phyloP scores from a whole-genome alignment of 768 basidiomycete genomes.

The Leccinum barrowsii region DNA sequence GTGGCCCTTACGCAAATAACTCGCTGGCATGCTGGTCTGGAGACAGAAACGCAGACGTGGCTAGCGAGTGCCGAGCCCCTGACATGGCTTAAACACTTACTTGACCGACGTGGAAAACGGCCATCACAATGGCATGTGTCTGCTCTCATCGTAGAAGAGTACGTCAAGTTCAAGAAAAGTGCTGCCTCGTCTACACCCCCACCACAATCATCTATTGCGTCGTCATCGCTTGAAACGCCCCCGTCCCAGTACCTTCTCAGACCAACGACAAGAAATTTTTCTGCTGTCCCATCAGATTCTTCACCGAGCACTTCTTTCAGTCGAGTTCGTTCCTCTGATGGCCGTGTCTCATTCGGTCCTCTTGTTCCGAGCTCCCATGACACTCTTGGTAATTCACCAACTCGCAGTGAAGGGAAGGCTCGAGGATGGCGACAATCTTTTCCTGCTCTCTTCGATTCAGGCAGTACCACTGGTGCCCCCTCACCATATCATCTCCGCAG shows the following conservation, averaged over 20 bases:
- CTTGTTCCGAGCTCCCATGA: slow-evolving; percentile 43
- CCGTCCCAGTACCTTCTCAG: slow-evolving; percentile 11
- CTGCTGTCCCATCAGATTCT: slow-evolving; percentile 37
- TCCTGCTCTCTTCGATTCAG: slow-evolving; percentile 26
- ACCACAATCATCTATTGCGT: slow-evolving; percentile 11
- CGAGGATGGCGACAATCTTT: slow-evolving; percentile 29
- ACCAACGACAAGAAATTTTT: slow-evolving; percentile 14
- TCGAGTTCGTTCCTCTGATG: slow-evolving; percentile 43
- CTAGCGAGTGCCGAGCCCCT: slow-evolving; percentile 67
- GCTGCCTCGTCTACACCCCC: slow-evolving; percentile 10
- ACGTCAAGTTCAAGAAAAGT: slow-evolving; percentile 41
- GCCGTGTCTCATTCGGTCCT: slow-evolving; percentile 57
- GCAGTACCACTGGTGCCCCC: slow-evolving; percentile 36
- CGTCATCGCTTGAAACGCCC: slow-evolving; percentile 15
- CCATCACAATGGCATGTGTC: slow-evolving; percentile 62
- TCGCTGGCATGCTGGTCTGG: slow-evolving; percentile 60
- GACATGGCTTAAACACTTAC: slow-evolving; percentile 67
- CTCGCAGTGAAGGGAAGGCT: slow-evolving; percentile 38
- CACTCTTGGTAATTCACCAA: slow-evolving; percentile 45
- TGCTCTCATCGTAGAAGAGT: slow-evolving; percentile 69
- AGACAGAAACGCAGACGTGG: slow-evolving; percentile 42
- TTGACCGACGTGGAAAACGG: slow-evolving; percentile 43
- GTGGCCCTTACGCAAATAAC: slow-evolving; percentile 49
- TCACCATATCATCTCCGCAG: slow-evolving; percentile 28
- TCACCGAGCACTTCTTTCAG: slow-evolving; percentile 39